A percentile compares a stretch with the other conserved stretches of the same genome.
Conservation (phyloP, 129 eudicot species). For the Logfia minima region DNA sequence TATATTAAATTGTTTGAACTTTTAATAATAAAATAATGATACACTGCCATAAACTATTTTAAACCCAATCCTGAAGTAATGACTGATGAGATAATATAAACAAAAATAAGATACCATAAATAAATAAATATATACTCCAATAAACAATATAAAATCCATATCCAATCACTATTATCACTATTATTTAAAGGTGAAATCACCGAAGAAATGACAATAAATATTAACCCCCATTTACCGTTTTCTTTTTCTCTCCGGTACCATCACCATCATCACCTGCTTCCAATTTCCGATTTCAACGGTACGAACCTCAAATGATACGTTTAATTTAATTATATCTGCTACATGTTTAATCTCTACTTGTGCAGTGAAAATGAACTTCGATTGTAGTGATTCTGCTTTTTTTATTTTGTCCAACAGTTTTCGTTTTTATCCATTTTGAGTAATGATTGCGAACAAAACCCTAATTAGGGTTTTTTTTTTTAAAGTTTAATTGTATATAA, state of each 20-base stretch:
- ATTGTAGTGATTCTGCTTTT: not conserved
- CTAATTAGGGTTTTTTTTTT: slow-evolving; percentile 18
- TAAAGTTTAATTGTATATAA: not conserved
- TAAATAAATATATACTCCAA: too few relatives aligned
- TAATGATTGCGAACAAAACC: slow-evolving; percentile 17
- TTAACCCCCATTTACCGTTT: too few relatives aligned
- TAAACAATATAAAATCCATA: too few relatives aligned
- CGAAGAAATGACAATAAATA: too few relatives aligned
- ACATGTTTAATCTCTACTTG: not conserved
- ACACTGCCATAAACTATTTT: too few relatives aligned
- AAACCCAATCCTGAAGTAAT: too few relatives aligned
- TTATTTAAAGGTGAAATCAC: too few relatives aligned
- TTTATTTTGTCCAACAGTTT: not conserved
- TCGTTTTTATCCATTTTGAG: not conserved
- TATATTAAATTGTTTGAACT: too few relatives aligned
- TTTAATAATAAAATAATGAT: too few relatives aligned
- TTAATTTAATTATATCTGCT: not conserved
- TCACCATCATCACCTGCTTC: not conserved
- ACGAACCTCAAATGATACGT: not conserved
- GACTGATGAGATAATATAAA: too few relatives aligned
- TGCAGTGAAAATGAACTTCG: not conserved
- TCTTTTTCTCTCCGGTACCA: not conserved
- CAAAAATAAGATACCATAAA: too few relatives aligned
- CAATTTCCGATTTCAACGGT: not conserved
- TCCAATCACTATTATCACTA: too few relatives aligned